Conservation (phyloP, 2,329 filamentous ascomycete species). For the Pseudodiploospora longispora region DNA sequence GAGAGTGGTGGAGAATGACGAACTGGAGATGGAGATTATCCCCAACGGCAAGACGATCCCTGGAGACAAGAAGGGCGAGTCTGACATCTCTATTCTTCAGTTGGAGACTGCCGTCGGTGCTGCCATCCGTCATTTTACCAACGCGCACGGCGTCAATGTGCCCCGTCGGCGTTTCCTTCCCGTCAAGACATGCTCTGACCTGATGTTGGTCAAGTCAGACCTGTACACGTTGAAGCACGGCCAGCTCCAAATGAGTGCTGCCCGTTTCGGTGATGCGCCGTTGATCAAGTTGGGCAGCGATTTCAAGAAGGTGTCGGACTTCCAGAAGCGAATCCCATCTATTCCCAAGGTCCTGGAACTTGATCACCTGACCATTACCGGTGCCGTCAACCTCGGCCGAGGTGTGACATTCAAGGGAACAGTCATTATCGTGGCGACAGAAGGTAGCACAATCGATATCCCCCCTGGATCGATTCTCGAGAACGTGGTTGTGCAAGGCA, state of each 20-base stretch:
- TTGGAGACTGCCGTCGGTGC: conserved; percentile 98
- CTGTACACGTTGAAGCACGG: conserved; percentile 98
- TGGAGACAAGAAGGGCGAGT: conserved; percentile 99
- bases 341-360: conserved; percentile 89
- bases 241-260: conserved; percentile 92
- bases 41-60: conserved; percentile 98
- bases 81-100: conserved; percentile 93
- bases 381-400: conserved; percentile 91
- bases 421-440: conserved; percentile 96
- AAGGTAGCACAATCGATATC: conserved; percentile 96
- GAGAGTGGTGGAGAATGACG: conserved; percentile 96
- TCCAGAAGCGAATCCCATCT: conserved; percentile 78
- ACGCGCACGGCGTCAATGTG: conserved; percentile 98
- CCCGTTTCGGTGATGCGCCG: conserved; percentile 91
- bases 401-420: conserved; percentile 96
- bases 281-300: conserved; percentile 98
- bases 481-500: conserved; percentile 98
- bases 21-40: conserved; percentile 99
- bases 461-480: conserved; percentile 94
- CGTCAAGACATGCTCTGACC: conserved; percentile 98
- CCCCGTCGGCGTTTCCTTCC: conserved; percentile 96
- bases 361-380: conserved; percentile 94
- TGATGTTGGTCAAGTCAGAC: conserved; percentile 99
- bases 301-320: conserved; percentile 99
- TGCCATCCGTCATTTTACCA: conserved; percentile 97